Evolutionary conservation across 805 yeast species (phyloP).

Genomic region (Wickerhamiella kurtzmanii): DNA sequence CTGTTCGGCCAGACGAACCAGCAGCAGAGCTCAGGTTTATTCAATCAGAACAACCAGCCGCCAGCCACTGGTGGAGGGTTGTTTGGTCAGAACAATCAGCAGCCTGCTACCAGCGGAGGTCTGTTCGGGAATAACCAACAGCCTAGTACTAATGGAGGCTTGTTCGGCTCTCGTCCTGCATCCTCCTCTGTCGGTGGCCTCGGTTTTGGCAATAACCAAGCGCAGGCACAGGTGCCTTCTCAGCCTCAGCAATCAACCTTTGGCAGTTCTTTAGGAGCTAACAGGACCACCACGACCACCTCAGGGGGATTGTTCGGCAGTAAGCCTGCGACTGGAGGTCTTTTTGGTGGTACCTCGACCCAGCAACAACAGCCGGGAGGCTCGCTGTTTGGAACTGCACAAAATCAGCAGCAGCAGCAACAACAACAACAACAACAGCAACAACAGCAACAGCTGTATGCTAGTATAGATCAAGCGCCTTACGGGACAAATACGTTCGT

Average conservation of each 20-base stretch:
- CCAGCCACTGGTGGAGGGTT: conserved; percentile 5
- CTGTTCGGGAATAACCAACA: conserved; percentile 7
- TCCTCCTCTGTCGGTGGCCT: not conserved
- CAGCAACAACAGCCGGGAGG: conserved; percentile 1
- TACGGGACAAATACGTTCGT: conserved; percentile 2
- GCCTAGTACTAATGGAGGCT: conserved; percentile 4
- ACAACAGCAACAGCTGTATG: conserved; percentile 9
- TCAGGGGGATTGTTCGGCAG: conserved; percentile 24
- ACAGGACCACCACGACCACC: not conserved
- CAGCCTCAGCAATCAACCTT: not conserved
- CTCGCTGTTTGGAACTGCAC: conserved; percentile 2
- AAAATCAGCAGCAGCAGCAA: conserved; percentile 3
- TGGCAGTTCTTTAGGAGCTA: conserved; percentile 3
- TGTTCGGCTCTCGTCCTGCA: conserved; percentile 5
- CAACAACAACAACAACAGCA: conserved; percentile 2
- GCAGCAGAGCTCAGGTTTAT: conserved; percentile 1
- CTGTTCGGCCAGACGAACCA: conserved; percentile 1
- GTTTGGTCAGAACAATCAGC: conserved; percentile 4
- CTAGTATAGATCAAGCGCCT: conserved; percentile 22
- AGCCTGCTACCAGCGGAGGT: conserved; percentile 3
- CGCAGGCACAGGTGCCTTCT: not conserved
- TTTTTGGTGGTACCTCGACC: conserved; percentile 9
- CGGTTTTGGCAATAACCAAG: not conserved
- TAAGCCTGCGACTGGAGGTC: conserved; percentile 13
- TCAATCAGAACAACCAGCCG: conserved; percentile 5